Percentiles rank a stretch among this genome's conserved stretches.
Evolutionary conservation across 495 filamentous ascomycete species (phyloP).

Genomic region (Lepidopterella palustris): DNA sequence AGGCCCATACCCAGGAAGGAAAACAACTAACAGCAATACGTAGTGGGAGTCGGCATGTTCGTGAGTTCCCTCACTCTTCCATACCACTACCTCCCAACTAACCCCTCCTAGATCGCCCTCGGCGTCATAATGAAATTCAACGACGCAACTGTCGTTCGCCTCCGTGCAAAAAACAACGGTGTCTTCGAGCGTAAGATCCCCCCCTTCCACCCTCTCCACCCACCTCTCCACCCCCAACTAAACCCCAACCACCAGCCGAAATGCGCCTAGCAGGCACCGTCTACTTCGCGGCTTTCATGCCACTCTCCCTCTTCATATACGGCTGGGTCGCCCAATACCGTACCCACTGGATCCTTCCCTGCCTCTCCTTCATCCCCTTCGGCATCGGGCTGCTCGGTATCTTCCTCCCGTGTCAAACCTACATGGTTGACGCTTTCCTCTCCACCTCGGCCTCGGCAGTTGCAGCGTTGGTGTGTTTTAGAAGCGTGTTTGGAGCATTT

Average conservation of each 20-base stretch:
- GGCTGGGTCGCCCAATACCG: slow-evolving; percentile 15
- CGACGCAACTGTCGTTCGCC: slow-evolving; percentile 14
- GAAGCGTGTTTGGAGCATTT: slow-evolving; percentile 29
- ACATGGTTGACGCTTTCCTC: slow-evolving; percentile 36
- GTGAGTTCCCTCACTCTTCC: slow-evolving; percentile 1
- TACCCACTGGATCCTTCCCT: slow-evolving; percentile 40
- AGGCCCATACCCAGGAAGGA: not conserved
- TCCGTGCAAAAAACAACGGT: slow-evolving; percentile 18
- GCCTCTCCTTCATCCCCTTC: slow-evolving; percentile 49
- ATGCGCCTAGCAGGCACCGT: slow-evolving; percentile 16
- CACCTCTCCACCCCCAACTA: not conserved
- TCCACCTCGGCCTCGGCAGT: slow-evolving; percentile 29
- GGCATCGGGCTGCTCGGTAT: slow-evolving; percentile 46
- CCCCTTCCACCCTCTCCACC: not conserved
- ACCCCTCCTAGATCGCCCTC: slow-evolving; percentile 8
- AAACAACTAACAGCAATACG: not conserved
- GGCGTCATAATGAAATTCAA: slow-evolving; percentile 12
- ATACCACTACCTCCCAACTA: not conserved
- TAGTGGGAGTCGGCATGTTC: slow-evolving; percentile 21
- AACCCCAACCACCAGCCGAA: no score
- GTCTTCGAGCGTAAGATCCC: slow-evolving; percentile 21
- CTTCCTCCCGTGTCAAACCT: slow-evolving; percentile 31
- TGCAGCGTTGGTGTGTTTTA: slow-evolving; percentile 46
- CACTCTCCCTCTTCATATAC: slow-evolving; percentile 21
- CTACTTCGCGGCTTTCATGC: slow-evolving; percentile 20